These are phyloP conservation scores for Xenoacremonium recifei DNA, from an alignment of 2,329 filamentous ascomycete genomes.

Conservation along the genomic window DNA sequence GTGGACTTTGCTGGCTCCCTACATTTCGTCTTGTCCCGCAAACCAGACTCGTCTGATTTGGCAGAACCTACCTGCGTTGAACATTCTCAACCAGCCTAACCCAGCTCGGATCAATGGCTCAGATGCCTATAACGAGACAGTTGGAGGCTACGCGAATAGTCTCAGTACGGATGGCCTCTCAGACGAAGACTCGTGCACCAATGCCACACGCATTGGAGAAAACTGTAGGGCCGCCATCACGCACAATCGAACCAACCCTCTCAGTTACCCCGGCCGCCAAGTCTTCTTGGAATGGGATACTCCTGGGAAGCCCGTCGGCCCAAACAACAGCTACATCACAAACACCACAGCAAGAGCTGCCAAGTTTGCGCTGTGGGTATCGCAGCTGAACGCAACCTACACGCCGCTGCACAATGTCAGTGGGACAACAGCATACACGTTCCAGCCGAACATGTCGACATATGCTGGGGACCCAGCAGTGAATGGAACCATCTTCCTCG, in stretches of 20 bases:
- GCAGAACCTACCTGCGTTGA: constrained; percentile 78
- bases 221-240: constrained; percentile 64
- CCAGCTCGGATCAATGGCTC: constrained; percentile 65
- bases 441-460: constrained; percentile 69
- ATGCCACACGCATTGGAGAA: constrained; percentile 51
- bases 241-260: constrained; percentile 66
- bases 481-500: constrained; percentile 79
- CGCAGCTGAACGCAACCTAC: constrained; percentile 75
- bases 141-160: constrained; percentile 57
- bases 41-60: constrained; percentile 74
- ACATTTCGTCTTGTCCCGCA: constrained; percentile 73
- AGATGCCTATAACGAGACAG: constrained; percentile 61
- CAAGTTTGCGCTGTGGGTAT: constrained; percentile 71
- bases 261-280: constrained; percentile 71
- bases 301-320: constrained; percentile 67
- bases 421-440: constrained; percentile 60
- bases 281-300: constrained; percentile 72
- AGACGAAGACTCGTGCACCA: constrained; percentile 52
- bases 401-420: constrained; percentile 56
- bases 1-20: constrained; percentile 78
- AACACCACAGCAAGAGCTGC: constrained; percentile 56
- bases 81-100: constrained; percentile 75
- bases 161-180: constrained; percentile 47
- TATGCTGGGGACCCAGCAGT: constrained; percentile 66
- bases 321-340: constrained; percentile 81